These are phyloP conservation scores for Schizopora paradoxa DNA, from an alignment of 1,284 basidiomycete species.

Conservation along the genomic window DNA sequence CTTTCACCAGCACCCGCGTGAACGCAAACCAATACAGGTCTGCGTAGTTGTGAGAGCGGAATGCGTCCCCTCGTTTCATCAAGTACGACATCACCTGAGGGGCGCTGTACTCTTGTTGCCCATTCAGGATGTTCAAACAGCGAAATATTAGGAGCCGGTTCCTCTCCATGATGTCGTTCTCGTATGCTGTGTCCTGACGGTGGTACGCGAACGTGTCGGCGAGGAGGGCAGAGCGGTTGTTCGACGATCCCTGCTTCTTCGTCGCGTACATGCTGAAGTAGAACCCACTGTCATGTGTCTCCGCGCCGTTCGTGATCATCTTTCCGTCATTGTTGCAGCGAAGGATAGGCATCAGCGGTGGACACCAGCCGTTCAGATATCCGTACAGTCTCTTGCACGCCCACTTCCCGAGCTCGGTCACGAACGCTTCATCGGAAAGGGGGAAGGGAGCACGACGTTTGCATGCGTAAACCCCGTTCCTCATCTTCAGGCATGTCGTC, in stretches of 20 bases:
- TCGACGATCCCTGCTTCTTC: constrained; percentile 21
- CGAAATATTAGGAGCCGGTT: background rate
- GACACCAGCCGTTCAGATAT: constrained; percentile 29
- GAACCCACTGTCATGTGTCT: constrained; percentile 24
- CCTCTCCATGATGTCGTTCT: background rate
- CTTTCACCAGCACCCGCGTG: background rate
- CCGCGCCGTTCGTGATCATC: constrained; percentile 28
- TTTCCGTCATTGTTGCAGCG: constrained; percentile 34
- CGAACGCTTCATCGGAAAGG: background rate
- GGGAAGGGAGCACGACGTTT: background rate
- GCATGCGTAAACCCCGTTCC: background rate
- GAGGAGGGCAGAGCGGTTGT: background rate
- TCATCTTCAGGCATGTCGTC: constrained; percentile 15
- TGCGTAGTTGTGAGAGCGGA: background rate
- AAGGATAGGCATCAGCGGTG: constrained; percentile 21
- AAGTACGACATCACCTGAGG: background rate
- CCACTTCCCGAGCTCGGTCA: background rate
- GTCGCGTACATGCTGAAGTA: constrained; percentile 29
- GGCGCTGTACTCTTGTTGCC: background rate
- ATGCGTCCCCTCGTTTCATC: background rate
- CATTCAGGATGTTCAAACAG: background rate
- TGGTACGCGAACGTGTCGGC: background rate
- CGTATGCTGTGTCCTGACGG: background rate
- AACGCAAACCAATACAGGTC: background rate
- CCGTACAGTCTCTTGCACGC: background rate